These are phyloP conservation scores for Phytopythium chamaehyphon DNA, from an alignment of 352 stramenopile genomes.

Conservation along the genomic window DNA sequence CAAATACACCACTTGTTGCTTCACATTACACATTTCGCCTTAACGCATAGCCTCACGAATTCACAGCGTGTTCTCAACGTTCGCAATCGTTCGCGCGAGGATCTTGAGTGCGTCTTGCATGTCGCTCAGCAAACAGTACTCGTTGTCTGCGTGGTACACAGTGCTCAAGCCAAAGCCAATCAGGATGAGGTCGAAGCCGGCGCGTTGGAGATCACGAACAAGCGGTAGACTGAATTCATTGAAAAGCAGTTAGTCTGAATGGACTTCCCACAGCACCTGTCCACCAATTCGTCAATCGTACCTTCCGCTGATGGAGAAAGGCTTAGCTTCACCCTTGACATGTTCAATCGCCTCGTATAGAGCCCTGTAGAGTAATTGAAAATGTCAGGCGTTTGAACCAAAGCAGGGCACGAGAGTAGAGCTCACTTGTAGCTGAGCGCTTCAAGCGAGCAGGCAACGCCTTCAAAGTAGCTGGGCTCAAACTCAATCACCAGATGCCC, in stretches of 20 bases:
- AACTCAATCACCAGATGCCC: constrained; percentile 84
- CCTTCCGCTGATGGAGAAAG: constrained; percentile 91
- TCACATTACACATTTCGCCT: neutral
- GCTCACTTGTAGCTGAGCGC: constrained; percentile 65
- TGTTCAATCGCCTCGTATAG: constrained; percentile 70
- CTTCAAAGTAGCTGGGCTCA: constrained; percentile 54
- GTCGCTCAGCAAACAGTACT: constrained; percentile 85
- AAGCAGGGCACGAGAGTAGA: no score
- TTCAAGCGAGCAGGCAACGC: constrained; percentile 82
- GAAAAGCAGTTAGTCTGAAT: neutral
- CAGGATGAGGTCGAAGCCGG: constrained; percentile 71
- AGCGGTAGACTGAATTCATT: constrained; percentile 46
- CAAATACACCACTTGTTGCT: neutral
- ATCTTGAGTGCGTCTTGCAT: constrained; percentile 88
- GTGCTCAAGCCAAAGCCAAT: constrained; percentile 76
- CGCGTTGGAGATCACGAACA: constrained; percentile 73
- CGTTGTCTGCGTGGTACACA: constrained; percentile 92
- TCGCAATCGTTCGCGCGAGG: constrained; percentile 75
- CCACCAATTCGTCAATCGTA: constrained; percentile 17
- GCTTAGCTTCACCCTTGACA: constrained; percentile 79
- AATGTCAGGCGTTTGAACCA: neutral
- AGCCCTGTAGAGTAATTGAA: constrained; percentile 27
- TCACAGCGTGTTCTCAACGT: constrained; percentile 36
- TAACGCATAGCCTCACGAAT: neutral
- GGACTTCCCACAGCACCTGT: no score